phyloP scores from a whole-genome alignment of 2,329 filamentous ascomycete genomes.

The Hypoxylon sp. region DNA sequence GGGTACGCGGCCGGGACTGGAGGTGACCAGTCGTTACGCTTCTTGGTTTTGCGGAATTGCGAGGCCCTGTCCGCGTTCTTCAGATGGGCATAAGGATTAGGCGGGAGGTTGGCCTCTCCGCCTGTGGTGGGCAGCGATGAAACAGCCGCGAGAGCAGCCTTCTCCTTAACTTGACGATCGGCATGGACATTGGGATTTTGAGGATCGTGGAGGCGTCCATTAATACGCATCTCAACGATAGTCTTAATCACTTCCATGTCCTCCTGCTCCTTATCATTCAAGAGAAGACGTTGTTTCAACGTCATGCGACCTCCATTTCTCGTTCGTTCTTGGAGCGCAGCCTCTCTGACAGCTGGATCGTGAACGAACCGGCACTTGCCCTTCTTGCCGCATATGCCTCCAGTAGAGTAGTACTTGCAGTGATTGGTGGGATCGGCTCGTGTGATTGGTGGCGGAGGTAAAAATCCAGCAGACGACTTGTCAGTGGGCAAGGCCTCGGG shows the following conservation, averaged over 20 bases:
- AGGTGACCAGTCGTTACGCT: conserved; percentile 37
- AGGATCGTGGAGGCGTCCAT: conserved; percentile 62
- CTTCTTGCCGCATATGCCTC: conserved; percentile 77
- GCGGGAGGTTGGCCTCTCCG: conserved; percentile 48
- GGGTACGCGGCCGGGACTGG: conserved; percentile 51
- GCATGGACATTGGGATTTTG: conserved; percentile 46
- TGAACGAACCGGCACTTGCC: conserved; percentile 81
- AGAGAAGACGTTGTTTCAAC: conserved; percentile 71
- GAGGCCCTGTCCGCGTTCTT: conserved; percentile 32
- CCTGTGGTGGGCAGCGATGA: conserved; percentile 47
- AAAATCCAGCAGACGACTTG: conserved; percentile 51
- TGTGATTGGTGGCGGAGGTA: conserved; percentile 62
- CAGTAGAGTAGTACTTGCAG: conserved; percentile 78
- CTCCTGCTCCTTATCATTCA: conserved; percentile 77
- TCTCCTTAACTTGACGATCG: conserved; percentile 49
- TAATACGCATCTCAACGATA: conserved; percentile 73
- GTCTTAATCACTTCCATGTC: conserved; percentile 74
- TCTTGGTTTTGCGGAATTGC: conserved; percentile 34
- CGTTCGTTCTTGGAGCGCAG: conserved; percentile 72
- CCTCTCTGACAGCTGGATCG: conserved; percentile 71
- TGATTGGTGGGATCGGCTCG: conserved; percentile 71
- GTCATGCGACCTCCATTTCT: conserved; percentile 74
- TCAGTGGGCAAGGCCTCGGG: conserved; percentile 69
- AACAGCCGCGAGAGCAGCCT: conserved; percentile 29
- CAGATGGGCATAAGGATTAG: conserved; percentile 53